Evolutionary conservation across 1,284 basidiomycete species (phyloP).

Genomic region (Apiotrichum akiyoshidainum): DNA sequence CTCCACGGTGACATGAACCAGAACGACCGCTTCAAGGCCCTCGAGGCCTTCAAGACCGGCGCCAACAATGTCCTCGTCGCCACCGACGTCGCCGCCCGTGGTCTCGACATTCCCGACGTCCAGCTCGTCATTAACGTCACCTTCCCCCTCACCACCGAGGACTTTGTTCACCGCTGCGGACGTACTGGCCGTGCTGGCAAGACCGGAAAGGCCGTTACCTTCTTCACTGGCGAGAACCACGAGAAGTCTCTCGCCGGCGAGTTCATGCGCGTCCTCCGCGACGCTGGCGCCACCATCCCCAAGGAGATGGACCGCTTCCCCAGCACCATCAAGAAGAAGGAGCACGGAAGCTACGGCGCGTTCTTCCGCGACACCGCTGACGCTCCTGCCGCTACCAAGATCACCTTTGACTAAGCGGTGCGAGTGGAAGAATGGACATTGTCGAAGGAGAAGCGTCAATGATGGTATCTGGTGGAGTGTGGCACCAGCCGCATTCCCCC

Average conservation of each 20-base stretch:
- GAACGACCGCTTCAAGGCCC: constrained; percentile 74
- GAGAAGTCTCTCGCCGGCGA: constrained; percentile 89
- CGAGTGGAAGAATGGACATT: constrained; percentile 1
- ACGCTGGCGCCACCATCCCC: constrained; percentile 70
- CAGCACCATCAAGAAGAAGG: constrained; percentile 94
- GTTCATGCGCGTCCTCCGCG: constrained; percentile 83
- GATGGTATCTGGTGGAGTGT: no score
- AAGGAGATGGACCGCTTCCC: constrained; percentile 84
- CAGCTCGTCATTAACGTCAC: constrained; percentile 91
- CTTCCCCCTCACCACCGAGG: constrained; percentile 84
- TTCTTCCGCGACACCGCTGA: constrained; percentile 76
- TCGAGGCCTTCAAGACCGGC: constrained; percentile 87
- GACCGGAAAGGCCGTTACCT: constrained; percentile 88
- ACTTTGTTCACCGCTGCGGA: constrained; percentile 97
- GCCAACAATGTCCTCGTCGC: constrained; percentile 83
- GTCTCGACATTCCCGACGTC: constrained; percentile 95
- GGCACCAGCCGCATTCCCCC: no score
- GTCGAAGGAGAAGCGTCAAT: background rate
- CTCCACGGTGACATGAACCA: constrained; percentile 94
- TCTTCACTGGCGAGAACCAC: constrained; percentile 87
- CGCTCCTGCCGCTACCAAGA: constrained; percentile 79
- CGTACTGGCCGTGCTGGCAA: constrained; percentile 91
- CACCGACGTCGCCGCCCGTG: constrained; percentile 95
- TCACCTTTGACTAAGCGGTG: constrained; percentile 62
- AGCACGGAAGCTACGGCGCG: constrained; percentile 56